These are phyloP conservation scores for Acacia crassicarpa DNA, from an alignment of 306 rosid genomes.

Conservation along the genomic window DNA sequence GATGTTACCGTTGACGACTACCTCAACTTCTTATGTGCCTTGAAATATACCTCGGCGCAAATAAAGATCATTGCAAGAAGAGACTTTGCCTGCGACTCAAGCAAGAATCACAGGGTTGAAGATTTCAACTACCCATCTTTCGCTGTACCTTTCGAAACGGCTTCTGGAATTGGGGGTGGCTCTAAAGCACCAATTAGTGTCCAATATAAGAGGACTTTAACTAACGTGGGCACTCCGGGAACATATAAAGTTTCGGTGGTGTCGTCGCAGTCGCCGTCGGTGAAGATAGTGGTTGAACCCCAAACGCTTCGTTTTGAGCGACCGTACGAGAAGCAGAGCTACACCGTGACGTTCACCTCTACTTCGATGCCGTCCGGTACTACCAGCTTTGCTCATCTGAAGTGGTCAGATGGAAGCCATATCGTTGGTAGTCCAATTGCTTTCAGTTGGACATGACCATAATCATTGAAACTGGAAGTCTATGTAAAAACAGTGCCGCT, in stretches of 20 bases:
- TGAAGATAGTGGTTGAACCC: constrained; percentile 73
- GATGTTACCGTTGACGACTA: constrained; percentile 63
- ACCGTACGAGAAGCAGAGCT: constrained; percentile 66
- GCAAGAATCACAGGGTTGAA: constrained; percentile 52
- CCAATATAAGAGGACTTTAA: constrained; percentile 61
- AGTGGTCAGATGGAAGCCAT: constrained; percentile 86
- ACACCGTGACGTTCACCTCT: constrained; percentile 61
- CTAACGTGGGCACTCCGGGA: constrained; percentile 72
- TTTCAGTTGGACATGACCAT: constrained; percentile 63
- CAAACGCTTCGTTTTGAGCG: constrained; percentile 49
- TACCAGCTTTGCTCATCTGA: constrained; percentile 59
- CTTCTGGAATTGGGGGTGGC: constrained; percentile 66
- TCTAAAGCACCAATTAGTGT: constrained; percentile 40
- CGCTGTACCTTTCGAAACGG: constrained; percentile 71
- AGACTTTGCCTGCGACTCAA: constrained; percentile 53
- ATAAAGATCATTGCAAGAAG: constrained; percentile 54
- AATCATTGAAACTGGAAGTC: not conserved
- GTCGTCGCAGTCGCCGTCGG: constrained; percentile 40
- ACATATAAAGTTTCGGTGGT: constrained; percentile 57
- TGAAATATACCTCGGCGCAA: constrained; percentile 48
- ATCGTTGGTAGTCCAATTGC: constrained; percentile 74
- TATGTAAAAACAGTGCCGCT: not conserved
- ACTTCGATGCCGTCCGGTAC: constrained; percentile 73
- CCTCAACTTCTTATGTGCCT: constrained; percentile 69
- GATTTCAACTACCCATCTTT: constrained; percentile 91